Evolutionary conservation across 2,329 filamentous ascomycete species (phyloP).

Genomic region (Botrytis byssoidea): DNA sequence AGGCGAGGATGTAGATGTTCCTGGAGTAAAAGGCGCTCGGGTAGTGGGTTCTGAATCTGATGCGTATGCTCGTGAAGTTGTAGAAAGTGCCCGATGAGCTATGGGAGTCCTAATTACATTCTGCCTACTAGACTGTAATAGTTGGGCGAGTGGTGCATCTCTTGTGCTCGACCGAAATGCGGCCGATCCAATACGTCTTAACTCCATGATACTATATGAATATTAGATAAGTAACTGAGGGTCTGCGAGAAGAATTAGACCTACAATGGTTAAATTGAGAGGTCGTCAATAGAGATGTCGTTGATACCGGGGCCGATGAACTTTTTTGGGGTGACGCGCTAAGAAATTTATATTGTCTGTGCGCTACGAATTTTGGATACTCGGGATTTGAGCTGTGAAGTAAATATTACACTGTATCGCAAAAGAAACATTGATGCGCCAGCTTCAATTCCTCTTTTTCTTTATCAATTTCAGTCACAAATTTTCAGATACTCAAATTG

Average conservation of each 20-base stretch:
- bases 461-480: not conserved
- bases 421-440: conserved; percentile 1
- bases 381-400: not conserved
- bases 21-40: not conserved
- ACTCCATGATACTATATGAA: conserved; percentile 36
- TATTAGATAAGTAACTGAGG: conserved; percentile 21
- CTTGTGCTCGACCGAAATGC: conserved; percentile 6
- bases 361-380: conserved; percentile 11
- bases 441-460: not conserved
- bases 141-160: not conserved
- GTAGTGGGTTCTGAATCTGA: conserved; percentile 6
- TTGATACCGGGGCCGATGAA: conserved; percentile 22
- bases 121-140: not conserved
- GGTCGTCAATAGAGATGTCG: conserved; percentile 26
- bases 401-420: not conserved
- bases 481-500: not conserved
- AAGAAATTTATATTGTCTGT: conserved; percentile 19
- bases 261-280: conserved; percentile 26
- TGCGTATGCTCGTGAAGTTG: not conserved
- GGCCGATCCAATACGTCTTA: conserved; percentile 31
- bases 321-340: conserved; percentile 19
- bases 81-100: conserved; percentile 11
- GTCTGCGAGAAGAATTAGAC: conserved; percentile 24
- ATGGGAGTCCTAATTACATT: conserved; percentile 4
- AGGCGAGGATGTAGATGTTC: not conserved